Conservation (phyloP, 495 filamentous ascomycete species). For the Trichocladium antarcticum region DNA sequence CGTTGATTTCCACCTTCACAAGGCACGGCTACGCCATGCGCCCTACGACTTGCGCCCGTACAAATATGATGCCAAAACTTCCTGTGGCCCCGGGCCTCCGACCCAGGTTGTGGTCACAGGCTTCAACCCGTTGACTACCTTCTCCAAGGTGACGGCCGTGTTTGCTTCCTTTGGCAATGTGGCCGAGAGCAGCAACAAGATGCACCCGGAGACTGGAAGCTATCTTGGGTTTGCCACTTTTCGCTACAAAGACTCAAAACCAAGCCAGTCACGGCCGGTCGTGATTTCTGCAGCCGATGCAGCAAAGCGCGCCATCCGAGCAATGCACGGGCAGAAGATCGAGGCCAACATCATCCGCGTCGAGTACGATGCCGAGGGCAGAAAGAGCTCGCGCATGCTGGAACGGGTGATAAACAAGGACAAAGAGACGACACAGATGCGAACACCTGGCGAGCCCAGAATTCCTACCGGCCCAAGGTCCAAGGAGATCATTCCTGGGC, state of each 20-base stretch:
- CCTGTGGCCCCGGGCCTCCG: constrained; percentile 79
- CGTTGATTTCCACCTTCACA: constrained; percentile 59
- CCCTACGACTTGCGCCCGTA: constrained; percentile 72
- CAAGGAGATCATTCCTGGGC: constrained; percentile 40
- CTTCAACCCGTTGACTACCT: constrained; percentile 77
- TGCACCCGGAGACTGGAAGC: constrained; percentile 83
- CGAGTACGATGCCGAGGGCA: constrained; percentile 78
- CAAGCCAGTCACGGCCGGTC: constrained; percentile 34
- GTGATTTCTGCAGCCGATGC: constrained; percentile 57
- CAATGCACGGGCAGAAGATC: constrained; percentile 57
- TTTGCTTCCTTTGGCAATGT: constrained; percentile 87
- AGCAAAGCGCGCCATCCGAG: constrained; percentile 64
- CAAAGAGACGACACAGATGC: constrained; percentile 43
- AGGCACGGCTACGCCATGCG: constrained; percentile 57
- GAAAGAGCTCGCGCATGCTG: constrained; percentile 62
- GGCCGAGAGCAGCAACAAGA: constrained; percentile 75
- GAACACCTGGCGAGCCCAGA: constrained; percentile 18
- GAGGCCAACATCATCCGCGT: constrained; percentile 64
- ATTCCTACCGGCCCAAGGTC: constrained; percentile 34
- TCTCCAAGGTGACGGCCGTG: constrained; percentile 64
- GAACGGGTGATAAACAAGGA: constrained; percentile 56
- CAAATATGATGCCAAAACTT: constrained; percentile 64
- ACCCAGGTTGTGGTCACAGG: constrained; percentile 84
- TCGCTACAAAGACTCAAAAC: constrained; percentile 65
- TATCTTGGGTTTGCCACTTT: constrained; percentile 87